Percentiles rank a stretch among this genome's conserved stretches.
Conservation (phyloP, 768 basidiomycete genomes). For the Termitomyces sp. region DNA sequence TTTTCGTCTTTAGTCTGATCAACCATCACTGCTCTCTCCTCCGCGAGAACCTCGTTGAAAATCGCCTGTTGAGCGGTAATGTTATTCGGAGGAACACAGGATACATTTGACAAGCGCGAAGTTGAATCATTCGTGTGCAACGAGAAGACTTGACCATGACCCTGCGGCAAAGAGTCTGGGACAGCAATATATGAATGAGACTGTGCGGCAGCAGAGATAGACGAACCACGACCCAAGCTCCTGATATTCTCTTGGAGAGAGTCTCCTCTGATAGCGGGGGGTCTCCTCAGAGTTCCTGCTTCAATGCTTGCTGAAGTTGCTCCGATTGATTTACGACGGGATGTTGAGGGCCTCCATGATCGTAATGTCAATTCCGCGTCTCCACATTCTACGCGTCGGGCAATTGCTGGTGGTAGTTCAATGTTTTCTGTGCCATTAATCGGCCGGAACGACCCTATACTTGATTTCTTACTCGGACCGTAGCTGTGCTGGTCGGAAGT, state of each 20-base stretch:
- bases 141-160: slow-evolving; percentile 32
- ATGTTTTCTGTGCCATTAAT: slow-evolving; percentile 59
- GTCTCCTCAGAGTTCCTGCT: not conserved
- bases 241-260: slow-evolving; percentile 17
- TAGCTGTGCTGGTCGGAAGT: slow-evolving; percentile 16
- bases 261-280: slow-evolving; percentile 1
- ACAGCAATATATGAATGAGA: slow-evolving; percentile 28
- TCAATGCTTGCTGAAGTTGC: slow-evolving; percentile 21
- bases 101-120: slow-evolving; percentile 30
- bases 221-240: slow-evolving; percentile 25
- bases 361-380: slow-evolving; percentile 39
- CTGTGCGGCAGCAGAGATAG: slow-evolving; percentile 30
- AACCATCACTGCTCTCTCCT: slow-evolving; percentile 55
- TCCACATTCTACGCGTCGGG: slow-evolving; percentile 40
- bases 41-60: slow-evolving; percentile 61
- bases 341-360: slow-evolving; percentile 34
- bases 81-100: slow-evolving; percentile 27
- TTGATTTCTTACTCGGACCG: slow-evolving; percentile 2
- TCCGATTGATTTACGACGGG: slow-evolving; percentile 32
- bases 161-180: slow-evolving; percentile 36
- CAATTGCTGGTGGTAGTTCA: slow-evolving; percentile 51
- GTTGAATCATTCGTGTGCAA: slow-evolving; percentile 27
- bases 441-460: slow-evolving; percentile 14
- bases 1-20: slow-evolving; percentile 52
- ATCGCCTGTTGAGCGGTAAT: slow-evolving; percentile 62